These are phyloP conservation scores for Chrysanthemum makinoi DNA, from an alignment of 129 eudicot species.

Conservation along the genomic window DNA sequence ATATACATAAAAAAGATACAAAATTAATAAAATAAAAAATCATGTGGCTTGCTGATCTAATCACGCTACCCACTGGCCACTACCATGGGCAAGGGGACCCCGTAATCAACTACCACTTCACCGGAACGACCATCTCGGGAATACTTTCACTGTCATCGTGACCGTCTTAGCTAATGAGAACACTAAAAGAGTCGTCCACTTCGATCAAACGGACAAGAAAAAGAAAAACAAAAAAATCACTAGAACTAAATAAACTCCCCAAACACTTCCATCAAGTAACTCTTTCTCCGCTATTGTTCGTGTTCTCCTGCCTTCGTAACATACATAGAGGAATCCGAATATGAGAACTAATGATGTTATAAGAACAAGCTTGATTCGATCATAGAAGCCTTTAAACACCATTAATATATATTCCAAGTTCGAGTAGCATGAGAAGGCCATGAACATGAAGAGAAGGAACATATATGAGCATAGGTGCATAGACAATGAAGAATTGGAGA, in stretches of 20 bases:
- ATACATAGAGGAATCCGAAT: slow-evolving; percentile 5
- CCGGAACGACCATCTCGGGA: background rate
- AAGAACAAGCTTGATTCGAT: slow-evolving; percentile 16
- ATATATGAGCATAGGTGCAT: slow-evolving; percentile 26
- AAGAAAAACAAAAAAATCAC: slow-evolving; percentile 17
- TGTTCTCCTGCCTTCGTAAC: slow-evolving; percentile 9
- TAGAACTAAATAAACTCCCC: slow-evolving; percentile 19
- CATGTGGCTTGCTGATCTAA: slow-evolving; percentile 3
- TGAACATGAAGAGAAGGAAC: slow-evolving; percentile 27
- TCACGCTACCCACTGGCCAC: slow-evolving; percentile 4
- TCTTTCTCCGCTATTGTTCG: slow-evolving; percentile 14
- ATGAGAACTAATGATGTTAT: background rate
- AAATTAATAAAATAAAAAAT: background rate
- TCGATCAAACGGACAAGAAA: slow-evolving; percentile 21
- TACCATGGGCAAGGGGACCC: background rate
- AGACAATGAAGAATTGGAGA: slow-evolving; percentile 16
- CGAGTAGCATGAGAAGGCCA: slow-evolving; percentile 28
- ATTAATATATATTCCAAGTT: background rate
- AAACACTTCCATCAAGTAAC: slow-evolving; percentile 3
- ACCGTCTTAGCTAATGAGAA: background rate
- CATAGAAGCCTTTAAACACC: slow-evolving; percentile 12
- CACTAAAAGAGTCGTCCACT: background rate
- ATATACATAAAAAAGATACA: background rate
- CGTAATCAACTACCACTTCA: slow-evolving; percentile 10
- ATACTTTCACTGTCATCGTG: background rate